A percentile compares a stretch with the other conserved stretches of the same genome.
These are phyloP conservation scores for Nannochloropsis oceanica DNA, from an alignment of 108 stramenopile species.

Conservation along the genomic window DNA sequence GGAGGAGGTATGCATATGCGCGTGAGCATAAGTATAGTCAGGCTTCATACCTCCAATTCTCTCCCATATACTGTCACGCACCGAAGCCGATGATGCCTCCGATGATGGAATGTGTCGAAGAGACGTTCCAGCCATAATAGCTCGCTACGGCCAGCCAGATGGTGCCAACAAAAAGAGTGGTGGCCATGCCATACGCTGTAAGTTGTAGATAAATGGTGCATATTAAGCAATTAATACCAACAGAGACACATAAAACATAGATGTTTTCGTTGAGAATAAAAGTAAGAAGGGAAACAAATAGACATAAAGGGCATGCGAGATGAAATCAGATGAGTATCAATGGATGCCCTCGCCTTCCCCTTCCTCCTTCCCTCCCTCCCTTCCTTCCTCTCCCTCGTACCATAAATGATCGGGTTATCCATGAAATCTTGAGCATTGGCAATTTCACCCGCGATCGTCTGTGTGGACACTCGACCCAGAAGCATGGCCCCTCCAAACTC, in stretches of 20 bases:
- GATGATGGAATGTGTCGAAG: conserved; percentile 46
- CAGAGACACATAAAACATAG: too few species aligned
- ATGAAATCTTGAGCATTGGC: neutral
- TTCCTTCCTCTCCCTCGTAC: neutral
- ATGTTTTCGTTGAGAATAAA: too few species aligned
- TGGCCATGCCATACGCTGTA: conserved; percentile 40
- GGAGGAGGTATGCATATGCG: neutral
- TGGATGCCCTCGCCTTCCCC: neutral
- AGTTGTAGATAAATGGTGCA: neutral
- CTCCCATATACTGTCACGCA: too few species aligned
- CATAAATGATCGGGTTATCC: neutral
- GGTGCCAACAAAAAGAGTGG: conserved; percentile 34
- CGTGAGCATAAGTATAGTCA: too few species aligned
- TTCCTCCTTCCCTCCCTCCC: neutral
- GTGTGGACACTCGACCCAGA: neutral
- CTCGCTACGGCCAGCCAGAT: conserved; percentile 43
- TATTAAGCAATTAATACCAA: too few species aligned
- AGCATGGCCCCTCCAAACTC: conserved; percentile 32
- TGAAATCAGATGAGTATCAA: neutral
- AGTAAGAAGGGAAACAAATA: neutral
- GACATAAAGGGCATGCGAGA: neutral
- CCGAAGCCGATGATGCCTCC: conserved; percentile 46
- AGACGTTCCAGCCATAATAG: conserved; percentile 40
- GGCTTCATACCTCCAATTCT: too few species aligned
- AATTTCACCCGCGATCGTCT: neutral